Conservation (phyloP, 306 rosid genomes). For the Erythrophleum fordii region DNA sequence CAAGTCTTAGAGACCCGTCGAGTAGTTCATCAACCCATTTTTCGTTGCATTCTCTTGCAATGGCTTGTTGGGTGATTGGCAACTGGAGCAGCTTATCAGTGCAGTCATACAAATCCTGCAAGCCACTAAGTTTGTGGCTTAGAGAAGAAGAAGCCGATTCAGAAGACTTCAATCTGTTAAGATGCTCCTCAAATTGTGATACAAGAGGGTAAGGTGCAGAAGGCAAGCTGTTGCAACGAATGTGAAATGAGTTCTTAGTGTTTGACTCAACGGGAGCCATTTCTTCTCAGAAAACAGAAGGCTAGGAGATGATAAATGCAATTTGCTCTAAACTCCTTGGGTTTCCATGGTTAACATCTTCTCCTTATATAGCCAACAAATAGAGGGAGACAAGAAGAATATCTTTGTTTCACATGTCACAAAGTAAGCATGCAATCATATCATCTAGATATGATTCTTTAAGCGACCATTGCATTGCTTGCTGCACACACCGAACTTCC, state of each 20-base stretch:
- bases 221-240: conserved; percentile 46
- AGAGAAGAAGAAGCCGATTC: conserved; percentile 35
- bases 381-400: conserved; percentile 39
- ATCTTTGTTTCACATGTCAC: conserved; percentile 22
- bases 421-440: conserved; percentile 21
- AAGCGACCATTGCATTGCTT: not conserved
- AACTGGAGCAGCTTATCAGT: conserved; percentile 39
- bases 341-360: conserved; percentile 22
- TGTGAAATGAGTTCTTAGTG: conserved; percentile 41
- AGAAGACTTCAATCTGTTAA: conserved; percentile 33
- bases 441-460: conserved; percentile 17
- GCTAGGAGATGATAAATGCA: conserved; percentile 23
- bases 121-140: not conserved
- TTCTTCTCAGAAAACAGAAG: conserved; percentile 14
- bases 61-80: conserved; percentile 23
- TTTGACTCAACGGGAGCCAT: conserved; percentile 41
- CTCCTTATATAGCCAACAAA: conserved; percentile 40
- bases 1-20: conserved; percentile 37
- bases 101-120: conserved; percentile 41
- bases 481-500: not conserved
- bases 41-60: conserved; percentile 22
- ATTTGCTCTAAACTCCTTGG: conserved; percentile 24
- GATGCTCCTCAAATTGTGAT: conserved; percentile 42
- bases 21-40: conserved; percentile 31
- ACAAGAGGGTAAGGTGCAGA: conserved; percentile 43